These are phyloP conservation scores for Colletotrichum eleusines DNA, from an alignment of 2,329 filamentous ascomycete species.

Conservation along the genomic window DNA sequence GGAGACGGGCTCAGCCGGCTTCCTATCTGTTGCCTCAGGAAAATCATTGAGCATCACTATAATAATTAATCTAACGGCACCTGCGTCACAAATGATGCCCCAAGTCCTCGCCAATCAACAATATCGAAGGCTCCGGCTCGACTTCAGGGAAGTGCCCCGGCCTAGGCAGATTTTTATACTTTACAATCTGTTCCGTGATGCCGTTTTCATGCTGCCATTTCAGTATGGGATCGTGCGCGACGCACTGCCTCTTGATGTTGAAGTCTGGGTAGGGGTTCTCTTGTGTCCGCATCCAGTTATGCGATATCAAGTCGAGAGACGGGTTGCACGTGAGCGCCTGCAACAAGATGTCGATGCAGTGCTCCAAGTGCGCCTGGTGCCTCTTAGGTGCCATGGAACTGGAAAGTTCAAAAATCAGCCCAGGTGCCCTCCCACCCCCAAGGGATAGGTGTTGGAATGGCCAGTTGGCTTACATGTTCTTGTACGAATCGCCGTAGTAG, in stretches of 20 bases:
- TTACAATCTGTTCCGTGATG: constrained; percentile 29
- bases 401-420: not conserved
- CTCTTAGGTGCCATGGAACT: constrained; percentile 32
- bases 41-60: not conserved
- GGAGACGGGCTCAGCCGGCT: not conserved
- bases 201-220: constrained; percentile 30
- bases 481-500: constrained; percentile 17
- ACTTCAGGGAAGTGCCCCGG: constrained; percentile 18
- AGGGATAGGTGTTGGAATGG: accelerated
- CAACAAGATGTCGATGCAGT: constrained; percentile 30
- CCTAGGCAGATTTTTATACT: constrained; percentile 29
- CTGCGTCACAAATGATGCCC: constrained; percentile 15
- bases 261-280: constrained; percentile 37
- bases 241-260: constrained; percentile 38
- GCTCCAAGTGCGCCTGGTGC: constrained; percentile 29
- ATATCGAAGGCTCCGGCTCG: constrained; percentile 27
- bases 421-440: not conserved
- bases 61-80: not conserved
- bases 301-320: constrained; percentile 28
- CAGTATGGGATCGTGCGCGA: constrained; percentile 23
- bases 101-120: constrained; percentile 21
- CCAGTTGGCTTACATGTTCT: constrained; percentile 10
- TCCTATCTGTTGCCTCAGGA: not conserved
- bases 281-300: constrained; percentile 37
- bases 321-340: constrained; percentile 34